Evolutionary conservation across 148 eudicot genomes (phyloP).

Genomic region (Rhododendron williamsianum): DNA sequence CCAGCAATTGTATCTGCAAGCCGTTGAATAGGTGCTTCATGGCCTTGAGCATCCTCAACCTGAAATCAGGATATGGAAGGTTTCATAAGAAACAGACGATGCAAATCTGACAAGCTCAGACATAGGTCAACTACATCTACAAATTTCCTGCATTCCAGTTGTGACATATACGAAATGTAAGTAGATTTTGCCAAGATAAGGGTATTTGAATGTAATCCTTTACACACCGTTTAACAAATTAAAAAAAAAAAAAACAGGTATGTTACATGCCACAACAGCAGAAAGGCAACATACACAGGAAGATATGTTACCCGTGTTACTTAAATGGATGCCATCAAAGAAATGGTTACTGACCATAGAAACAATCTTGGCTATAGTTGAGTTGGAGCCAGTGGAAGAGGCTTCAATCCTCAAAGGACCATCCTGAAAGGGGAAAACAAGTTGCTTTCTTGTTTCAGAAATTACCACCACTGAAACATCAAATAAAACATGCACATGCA

Average conservation of each 20-base stretch:
- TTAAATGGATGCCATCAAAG: background rate
- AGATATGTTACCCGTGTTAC: background rate
- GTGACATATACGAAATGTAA: background rate
- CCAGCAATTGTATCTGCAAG: conserved; percentile 97
- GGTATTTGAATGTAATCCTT: background rate
- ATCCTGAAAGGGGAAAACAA: conserved; percentile 44
- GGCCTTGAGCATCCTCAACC: conserved; percentile 99
- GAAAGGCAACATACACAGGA: background rate
- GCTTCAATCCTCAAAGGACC: conserved; percentile 91
- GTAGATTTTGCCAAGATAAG: background rate
- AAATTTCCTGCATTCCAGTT: conserved; percentile 5
- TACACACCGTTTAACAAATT: background rate
- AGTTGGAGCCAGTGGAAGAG: conserved; percentile 83
- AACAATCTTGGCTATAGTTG: conserved; percentile 84
- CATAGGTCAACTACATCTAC: background rate
- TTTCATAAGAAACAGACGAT: background rate
- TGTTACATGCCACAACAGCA: background rate
- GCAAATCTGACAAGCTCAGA: background rate
- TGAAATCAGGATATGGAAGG: conserved; percentile 15
- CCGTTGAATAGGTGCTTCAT: conserved; percentile 97
- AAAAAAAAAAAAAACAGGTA: background rate
- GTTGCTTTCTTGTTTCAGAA: background rate
- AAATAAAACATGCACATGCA: background rate
- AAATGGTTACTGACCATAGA: conserved; percentile 45
- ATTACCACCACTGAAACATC: background rate